These are phyloP conservation scores for Citrus glauca DNA, from an alignment of 345 rosid species.

Conservation along the genomic window DNA sequence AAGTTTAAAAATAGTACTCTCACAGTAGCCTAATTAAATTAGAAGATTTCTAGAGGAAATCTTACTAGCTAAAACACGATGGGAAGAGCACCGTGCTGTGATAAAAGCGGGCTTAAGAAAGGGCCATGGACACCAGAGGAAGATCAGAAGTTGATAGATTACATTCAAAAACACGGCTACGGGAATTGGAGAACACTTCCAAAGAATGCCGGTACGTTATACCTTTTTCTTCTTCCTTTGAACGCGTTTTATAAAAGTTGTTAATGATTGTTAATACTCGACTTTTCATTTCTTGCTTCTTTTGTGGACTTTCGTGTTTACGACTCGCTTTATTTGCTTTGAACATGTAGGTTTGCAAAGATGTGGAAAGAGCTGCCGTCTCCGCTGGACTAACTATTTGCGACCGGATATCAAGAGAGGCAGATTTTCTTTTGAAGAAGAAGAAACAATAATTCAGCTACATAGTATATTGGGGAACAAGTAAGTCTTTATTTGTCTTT, in stretches of 20 bases:
- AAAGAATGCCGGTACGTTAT: constrained; percentile 67
- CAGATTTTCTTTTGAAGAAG: constrained; percentile 65
- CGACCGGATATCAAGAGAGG: constrained; percentile 82
- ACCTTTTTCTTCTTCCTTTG: neutral
- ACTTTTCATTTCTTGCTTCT: neutral
- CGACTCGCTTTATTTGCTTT: neutral
- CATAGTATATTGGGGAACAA: constrained; percentile 69
- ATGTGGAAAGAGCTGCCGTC: constrained; percentile 77
- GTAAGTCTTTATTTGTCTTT: constrained; percentile 28
- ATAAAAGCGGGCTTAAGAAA: constrained; percentile 69
- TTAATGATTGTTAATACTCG: neutral
- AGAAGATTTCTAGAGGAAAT: neutral
- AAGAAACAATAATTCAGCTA: constrained; percentile 66
- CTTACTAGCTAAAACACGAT: constrained; percentile 21
- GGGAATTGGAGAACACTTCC: constrained; percentile 93
- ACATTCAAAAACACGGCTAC: constrained; percentile 71
- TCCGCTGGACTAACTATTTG: constrained; percentile 77
- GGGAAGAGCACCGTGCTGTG: constrained; percentile 89
- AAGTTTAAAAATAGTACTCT: neutral
- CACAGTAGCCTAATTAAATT: neutral
- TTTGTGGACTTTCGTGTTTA: constrained; percentile 1
- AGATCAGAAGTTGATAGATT: constrained; percentile 63
- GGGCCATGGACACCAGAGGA: constrained; percentile 95
- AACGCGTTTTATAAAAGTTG: neutral
- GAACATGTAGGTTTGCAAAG: constrained; percentile 43